Conservation (phyloP, 257 asterid species). For the Mitragyna speciosa region DNA sequence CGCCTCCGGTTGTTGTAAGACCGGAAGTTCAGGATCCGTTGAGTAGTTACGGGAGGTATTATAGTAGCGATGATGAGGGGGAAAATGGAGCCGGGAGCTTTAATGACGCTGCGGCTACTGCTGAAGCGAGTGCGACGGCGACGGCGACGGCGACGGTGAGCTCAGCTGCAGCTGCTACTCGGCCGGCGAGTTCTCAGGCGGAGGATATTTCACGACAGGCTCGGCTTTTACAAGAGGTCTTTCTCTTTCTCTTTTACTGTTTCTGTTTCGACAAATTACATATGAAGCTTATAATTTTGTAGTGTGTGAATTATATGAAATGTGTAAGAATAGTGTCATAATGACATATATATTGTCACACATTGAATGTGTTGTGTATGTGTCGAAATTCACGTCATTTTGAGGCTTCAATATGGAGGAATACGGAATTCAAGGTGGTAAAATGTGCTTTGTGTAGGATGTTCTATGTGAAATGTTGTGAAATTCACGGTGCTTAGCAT, state of each 20-base stretch:
- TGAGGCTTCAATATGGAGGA: background rate
- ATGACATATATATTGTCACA: background rate
- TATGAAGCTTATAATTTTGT: background rate
- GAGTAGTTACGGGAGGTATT: conserved; percentile 33
- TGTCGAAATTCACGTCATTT: background rate
- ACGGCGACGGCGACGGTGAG: conserved; percentile 32
- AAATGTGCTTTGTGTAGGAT: background rate
- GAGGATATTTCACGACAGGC: conserved; percentile 65
- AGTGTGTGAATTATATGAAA: background rate
- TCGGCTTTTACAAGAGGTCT: conserved; percentile 74
- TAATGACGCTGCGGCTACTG: conserved; percentile 29
- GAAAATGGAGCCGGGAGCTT: conserved; percentile 46
- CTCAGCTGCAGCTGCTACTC: conserved; percentile 40
- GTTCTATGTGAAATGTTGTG: no score
- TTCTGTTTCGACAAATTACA: background rate
- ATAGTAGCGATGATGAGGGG: conserved; percentile 38
- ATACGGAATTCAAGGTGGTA: background rate
- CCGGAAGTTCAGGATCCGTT: conserved; percentile 57
- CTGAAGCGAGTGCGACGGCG: conserved; percentile 28
- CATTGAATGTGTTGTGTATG: background rate
- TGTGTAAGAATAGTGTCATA: background rate
- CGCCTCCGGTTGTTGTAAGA: conserved; percentile 35
- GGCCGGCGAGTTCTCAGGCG: conserved; percentile 33
- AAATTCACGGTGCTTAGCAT: background rate
- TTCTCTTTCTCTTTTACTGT: background rate